Percentiles rank a stretch among this genome's conserved stretches.
Evolutionary conservation across 371 early-diverging fungal species (phyloP).

Genomic region (Ordospora colligata): DNA sequence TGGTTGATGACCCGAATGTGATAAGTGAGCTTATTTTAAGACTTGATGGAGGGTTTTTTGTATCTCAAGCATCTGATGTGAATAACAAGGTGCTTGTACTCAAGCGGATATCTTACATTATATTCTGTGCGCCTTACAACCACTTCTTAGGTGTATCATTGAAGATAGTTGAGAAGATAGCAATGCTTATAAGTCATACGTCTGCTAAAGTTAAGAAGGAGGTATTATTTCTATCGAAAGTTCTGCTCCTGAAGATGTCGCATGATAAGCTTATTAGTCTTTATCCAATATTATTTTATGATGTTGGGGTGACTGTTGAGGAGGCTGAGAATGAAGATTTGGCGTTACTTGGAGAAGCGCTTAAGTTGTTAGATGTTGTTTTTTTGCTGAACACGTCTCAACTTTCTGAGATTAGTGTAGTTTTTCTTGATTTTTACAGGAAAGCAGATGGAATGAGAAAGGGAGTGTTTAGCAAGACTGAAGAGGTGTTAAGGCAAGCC

Average conservation of each 20-base stretch:
- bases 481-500: too few relatives aligned
- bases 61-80: slow-evolving; percentile 43
- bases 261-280: slow-evolving; percentile 34
- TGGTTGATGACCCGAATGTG: slow-evolving; percentile 27
- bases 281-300: slow-evolving; percentile 48
- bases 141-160: slow-evolving; percentile 27
- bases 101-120: slow-evolving; percentile 46
- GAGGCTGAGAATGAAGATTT: neutral
- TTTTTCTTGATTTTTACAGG: neutral
- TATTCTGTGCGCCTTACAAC: slow-evolving; percentile 36
- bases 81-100: slow-evolving; percentile 28
- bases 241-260: slow-evolving; percentile 40
- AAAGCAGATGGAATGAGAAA: neutral
- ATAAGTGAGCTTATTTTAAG: slow-evolving; percentile 38
- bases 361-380: slow-evolving; percentile 42
- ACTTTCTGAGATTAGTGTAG: slow-evolving; percentile 36
- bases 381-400: slow-evolving; percentile 35
- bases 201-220: slow-evolving; percentile 23
- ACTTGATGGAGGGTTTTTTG: slow-evolving; percentile 42
- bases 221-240: slow-evolving; percentile 33
- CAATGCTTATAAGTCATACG: neutral
- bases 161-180: slow-evolving; percentile 36
- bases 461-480: neutral
- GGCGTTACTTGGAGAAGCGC: neutral
- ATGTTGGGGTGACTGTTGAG: neutral